phyloP scores from a whole-genome alignment of 176 grass and related monocot species.

The Hsuehochloa calcarea region DNA sequence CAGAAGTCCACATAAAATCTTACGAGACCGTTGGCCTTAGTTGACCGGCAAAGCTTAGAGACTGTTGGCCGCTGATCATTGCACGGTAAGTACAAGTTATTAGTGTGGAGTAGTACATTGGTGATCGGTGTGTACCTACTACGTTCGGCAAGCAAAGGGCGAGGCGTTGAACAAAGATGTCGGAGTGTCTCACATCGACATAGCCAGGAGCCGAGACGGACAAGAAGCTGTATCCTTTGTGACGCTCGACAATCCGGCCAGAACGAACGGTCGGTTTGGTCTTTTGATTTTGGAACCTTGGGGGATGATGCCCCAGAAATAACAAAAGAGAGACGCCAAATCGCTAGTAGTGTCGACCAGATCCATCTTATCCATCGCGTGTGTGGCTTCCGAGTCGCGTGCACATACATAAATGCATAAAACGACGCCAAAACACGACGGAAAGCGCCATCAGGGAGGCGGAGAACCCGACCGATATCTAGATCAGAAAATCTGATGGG shows the following conservation, averaged over 20 bases:
- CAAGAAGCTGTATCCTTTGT: background rate
- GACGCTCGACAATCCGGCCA: background rate
- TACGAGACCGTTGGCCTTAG: too few species aligned
- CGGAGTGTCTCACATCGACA: background rate
- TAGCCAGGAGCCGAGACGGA: background rate
- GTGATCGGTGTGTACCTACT: too few species aligned
- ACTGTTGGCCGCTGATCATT: too few species aligned
- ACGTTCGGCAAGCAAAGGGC: background rate
- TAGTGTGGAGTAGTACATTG: too few species aligned
- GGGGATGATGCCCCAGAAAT: background rate
- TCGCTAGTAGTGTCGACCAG: too few species aligned
- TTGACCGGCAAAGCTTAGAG: too few species aligned
- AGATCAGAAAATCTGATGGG: too few species aligned
- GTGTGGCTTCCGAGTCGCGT: background rate
- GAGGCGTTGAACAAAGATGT: background rate
- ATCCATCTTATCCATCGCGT: background rate
- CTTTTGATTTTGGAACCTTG: background rate
- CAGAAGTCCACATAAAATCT: too few species aligned
- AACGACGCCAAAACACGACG: background rate
- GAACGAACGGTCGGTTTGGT: background rate
- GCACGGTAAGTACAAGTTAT: too few species aligned
- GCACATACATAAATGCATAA: background rate
- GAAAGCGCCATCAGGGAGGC: background rate
- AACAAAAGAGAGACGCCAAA: too few species aligned
- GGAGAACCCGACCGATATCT: background rate